Base-by-base conservation (phyloP, 2,329 filamentous ascomycete species). In the Exserohilum turcica region DNA sequence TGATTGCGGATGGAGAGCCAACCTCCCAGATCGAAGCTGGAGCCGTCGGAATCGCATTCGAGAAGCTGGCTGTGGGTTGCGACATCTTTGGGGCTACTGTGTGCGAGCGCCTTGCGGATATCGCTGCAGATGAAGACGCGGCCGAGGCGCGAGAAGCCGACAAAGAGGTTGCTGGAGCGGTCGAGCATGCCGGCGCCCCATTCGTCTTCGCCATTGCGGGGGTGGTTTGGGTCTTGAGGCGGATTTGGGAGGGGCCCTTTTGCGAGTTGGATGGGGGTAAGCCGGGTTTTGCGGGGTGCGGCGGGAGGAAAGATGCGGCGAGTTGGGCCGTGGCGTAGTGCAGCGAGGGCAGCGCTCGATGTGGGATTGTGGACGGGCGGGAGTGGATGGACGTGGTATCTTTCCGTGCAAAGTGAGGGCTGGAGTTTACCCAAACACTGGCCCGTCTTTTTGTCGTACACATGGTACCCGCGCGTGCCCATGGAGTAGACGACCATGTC, bases 161-260 rank as follows among this genome's bases (percentile, higher is more conserved):
- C 40, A 16, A 54, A 54, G 12, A 54, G 45, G 24, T 54, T 42
- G 27, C 51, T 54, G 3, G 38, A 28, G 3, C 51, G 45, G n/a
- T 54, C 51, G 16, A 54, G 35, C 51, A 54, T 54, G 10, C 51
- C 51, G 21, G 51, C 51, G 13, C 51, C 51, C 51, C 51, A 54
- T 19, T 50, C 45, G n/a, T 54, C 51, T 16, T 50, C 46, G 7
- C 32, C 21, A 21, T 39, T 42, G 3, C 29, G 28, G 16, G 36
- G 13, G n/a, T 29, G 12, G n/a, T 46, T 35, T 10, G 39, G 43
- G 12, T 51, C 42, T 9, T 31, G n/a, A 21, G 48, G 21, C 2
- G 42, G n/a, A 5, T 46, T 48, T 18, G 49, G 49, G 9, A 52
- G 21, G 13, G 29, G 39, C 2, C 51, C 51, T 13, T 44, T 43